A percentile compares a stretch with the other conserved stretches of the same genome.
Evolutionary conservation across 352 stramenopile genomes (phyloP).

Genomic region (Globisporangium paroecandrum): DNA sequence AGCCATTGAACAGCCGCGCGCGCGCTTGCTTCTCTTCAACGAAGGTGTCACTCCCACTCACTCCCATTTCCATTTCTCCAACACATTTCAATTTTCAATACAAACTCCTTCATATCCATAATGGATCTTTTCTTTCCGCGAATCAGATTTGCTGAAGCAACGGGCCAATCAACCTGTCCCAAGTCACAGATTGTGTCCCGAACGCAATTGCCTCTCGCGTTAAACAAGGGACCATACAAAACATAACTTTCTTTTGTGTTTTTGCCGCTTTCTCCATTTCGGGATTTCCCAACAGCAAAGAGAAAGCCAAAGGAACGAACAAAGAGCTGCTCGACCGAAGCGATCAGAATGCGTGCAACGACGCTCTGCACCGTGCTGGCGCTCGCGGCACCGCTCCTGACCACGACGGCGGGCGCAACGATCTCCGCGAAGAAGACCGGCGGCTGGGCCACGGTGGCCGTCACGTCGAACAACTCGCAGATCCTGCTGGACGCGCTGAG

Average conservation of each 20-base stretch:
- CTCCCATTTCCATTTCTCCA: neutral
- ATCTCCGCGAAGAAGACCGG: neutral
- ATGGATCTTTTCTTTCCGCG: neutral
- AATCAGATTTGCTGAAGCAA: neutral
- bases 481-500: slow-evolving; percentile 13
- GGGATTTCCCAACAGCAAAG: neutral
- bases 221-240: slow-evolving; percentile 1
- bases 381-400: neutral
- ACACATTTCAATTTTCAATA: neutral
- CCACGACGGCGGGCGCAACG: neutral
- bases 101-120: neutral
- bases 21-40: neutral
- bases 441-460: neutral
- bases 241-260: neutral
- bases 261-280: neutral
- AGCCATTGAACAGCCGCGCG: neutral
- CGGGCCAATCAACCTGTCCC: neutral
- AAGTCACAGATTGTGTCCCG: neutral
- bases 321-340: neutral
- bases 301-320: neutral
- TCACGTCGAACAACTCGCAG: slow-evolving; percentile 4
- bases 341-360: slow-evolving; percentile 1
- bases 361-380: neutral
- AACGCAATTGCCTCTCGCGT: neutral
- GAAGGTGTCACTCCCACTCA: neutral